Conservation (phyloP, 139 green algal genomes). For the Volvox reticuliferus region DNA sequence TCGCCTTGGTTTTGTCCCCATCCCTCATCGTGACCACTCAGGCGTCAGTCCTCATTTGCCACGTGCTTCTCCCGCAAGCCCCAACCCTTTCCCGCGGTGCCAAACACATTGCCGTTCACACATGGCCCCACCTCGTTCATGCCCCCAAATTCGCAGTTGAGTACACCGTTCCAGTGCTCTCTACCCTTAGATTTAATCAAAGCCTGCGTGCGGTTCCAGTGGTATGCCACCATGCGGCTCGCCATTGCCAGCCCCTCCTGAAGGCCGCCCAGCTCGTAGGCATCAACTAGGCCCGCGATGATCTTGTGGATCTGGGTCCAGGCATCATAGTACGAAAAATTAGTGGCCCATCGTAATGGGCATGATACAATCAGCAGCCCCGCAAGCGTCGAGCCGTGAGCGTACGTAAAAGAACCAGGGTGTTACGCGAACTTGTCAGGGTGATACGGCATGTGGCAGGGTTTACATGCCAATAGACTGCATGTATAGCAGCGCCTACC, state of each 20-base stretch:
- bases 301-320: constrained; percentile 80
- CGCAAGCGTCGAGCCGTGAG: no score
- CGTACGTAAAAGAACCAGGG: no score
- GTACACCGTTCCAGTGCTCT: constrained; percentile 29
- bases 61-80: no score
- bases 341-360: no score
- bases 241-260: constrained; percentile 59
- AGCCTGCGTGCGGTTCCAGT: constrained; percentile 38
- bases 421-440: no score
- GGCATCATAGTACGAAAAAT: not conserved
- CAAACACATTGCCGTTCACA: not conserved
- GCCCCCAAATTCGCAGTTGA: constrained; percentile 43
- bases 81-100: not conserved
- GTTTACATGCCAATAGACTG: not conserved
- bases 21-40: no score
- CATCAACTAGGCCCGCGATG: constrained; percentile 77
- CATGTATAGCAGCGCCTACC: constrained; percentile 9
- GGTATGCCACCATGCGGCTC: constrained; percentile 28
- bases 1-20: no score
- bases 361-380: no score
- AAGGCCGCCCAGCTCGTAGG: constrained; percentile 59
- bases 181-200: not conserved
- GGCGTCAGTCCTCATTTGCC: no score
- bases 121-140: constrained; percentile 36
- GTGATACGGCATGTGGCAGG: no score